phyloP scores from a whole-genome alignment of 1,139 yeast species.

The Scheffersomyces illinoinensis region DNA sequence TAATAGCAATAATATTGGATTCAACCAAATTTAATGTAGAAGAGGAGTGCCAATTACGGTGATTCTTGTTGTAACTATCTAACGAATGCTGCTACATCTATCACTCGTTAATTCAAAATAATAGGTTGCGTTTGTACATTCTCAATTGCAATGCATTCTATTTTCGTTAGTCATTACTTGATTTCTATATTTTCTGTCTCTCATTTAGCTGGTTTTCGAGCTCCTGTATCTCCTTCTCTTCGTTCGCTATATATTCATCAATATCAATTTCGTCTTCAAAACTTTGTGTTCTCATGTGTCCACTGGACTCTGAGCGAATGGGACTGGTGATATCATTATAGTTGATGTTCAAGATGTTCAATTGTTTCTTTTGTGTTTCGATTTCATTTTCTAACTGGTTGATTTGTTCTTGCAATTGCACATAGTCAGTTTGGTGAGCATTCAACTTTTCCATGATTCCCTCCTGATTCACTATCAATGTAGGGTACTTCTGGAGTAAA shows the following conservation, averaged over 20 bases:
- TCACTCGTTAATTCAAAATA: constrained; percentile 3
- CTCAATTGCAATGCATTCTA: neutral
- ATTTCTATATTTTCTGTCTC: constrained; percentile 9
- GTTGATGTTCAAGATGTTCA: constrained; percentile 28
- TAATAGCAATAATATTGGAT: neutral
- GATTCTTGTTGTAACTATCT: neutral
- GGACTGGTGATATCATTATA: constrained; percentile 24
- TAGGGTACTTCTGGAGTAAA: constrained; percentile 30
- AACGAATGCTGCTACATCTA: constrained; percentile 10
- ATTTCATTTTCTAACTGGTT: constrained; percentile 26
- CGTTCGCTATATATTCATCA: constrained; percentile 32
- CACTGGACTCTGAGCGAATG: constrained; percentile 13
- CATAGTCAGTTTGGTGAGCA: constrained; percentile 22
- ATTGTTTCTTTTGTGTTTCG: constrained; percentile 28
- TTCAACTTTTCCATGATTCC: constrained; percentile 21
- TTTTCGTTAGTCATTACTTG: neutral
- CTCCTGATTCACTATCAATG: constrained; percentile 24
- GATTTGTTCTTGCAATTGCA: constrained; percentile 25
- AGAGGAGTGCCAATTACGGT: constrained; percentile 2
- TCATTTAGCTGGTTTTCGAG: constrained; percentile 30
- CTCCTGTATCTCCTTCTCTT: constrained; percentile 34
- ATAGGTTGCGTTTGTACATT: neutral
- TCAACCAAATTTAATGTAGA: constrained; percentile 10
- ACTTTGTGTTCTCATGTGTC: constrained; percentile 6
- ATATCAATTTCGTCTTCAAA: constrained; percentile 23